These are phyloP conservation scores for Rheum nobile DNA, from an alignment of 148 eudicot species.

Conservation along the genomic window DNA sequence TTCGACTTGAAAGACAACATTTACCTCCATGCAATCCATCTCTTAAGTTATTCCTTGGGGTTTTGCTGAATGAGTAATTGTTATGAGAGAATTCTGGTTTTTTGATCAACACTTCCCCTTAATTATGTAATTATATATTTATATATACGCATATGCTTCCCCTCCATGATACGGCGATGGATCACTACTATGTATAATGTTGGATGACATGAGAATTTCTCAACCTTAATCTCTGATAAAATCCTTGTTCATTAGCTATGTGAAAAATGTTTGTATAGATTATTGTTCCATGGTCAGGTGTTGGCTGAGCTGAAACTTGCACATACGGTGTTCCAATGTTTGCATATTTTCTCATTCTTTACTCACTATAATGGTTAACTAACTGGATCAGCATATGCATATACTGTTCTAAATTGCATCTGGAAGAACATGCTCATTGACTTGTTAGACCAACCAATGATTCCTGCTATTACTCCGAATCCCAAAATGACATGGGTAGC, in stretches of 20 bases:
- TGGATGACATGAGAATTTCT: neutral
- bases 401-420: too few species aligned
- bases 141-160: neutral
- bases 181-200: neutral
- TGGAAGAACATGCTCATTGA: too few species aligned
- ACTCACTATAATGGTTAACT: too few species aligned
- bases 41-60: neutral
- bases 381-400: too few species aligned
- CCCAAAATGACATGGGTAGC: too few species aligned
- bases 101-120: neutral
- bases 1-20: neutral
- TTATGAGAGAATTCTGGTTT: neutral
- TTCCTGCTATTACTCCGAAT: too few species aligned
- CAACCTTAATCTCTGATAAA: neutral
- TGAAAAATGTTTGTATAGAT: too few species aligned
- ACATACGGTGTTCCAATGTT: too few species aligned
- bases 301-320: too few species aligned
- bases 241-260: neutral
- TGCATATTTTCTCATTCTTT: too few species aligned
- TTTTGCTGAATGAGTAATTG: neutral
- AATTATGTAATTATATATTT: neutral
- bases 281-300: too few species aligned
- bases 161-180: neutral
- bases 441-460: too few species aligned
- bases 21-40: neutral